Percentiles rank a stretch among this genome's conserved stretches.
These are phyloP conservation scores for Quercus lobata DNA, from an alignment of 331 rosid species.

Conservation along the genomic window DNA sequence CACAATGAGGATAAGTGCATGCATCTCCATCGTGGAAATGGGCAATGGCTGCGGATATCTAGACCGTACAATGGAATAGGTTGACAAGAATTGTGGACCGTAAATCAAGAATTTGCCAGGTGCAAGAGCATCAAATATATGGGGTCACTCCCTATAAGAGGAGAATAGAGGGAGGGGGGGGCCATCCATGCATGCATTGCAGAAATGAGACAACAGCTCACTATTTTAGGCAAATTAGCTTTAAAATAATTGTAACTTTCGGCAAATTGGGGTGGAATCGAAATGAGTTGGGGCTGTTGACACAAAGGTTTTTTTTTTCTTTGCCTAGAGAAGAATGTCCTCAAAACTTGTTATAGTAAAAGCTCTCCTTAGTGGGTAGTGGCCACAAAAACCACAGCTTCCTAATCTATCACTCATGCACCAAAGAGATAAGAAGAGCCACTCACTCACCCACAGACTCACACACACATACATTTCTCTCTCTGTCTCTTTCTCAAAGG, in stretches of 20 bases:
- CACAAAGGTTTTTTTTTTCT: conserved; percentile 19
- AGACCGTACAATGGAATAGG: conserved; percentile 2
- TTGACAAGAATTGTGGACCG: conserved; percentile 1
- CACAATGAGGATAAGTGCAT: neutral
- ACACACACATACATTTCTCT: neutral
- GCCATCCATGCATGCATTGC: neutral
- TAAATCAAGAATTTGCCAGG: conserved; percentile 19
- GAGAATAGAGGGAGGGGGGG: neutral
- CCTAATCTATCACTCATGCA: conserved; percentile 12
- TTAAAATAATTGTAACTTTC: conserved; percentile 9
- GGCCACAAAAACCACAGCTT: conserved; percentile 24
- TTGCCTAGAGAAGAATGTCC: conserved; percentile 26
- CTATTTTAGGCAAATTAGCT: neutral
- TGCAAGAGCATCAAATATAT: neutral
- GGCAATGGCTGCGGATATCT: neutral
- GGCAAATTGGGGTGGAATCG: conserved; percentile 11
- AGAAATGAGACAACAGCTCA: neutral
- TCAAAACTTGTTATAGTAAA: conserved; percentile 34
- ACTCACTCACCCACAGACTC: neutral
- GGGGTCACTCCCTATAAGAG: neutral
- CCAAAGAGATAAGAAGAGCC: conserved; percentile 25
- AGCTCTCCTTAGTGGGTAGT: conserved; percentile 17
- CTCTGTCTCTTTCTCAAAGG: neutral
- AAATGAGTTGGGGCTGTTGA: neutral
- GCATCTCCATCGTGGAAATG: conserved; percentile 7